A percentile compares a stretch with the other conserved stretches of the same genome.
Evolutionary conservation across 2,329 filamentous ascomycete genomes (phyloP).

Genomic region (Fusarium pseudocircinatum): DNA sequence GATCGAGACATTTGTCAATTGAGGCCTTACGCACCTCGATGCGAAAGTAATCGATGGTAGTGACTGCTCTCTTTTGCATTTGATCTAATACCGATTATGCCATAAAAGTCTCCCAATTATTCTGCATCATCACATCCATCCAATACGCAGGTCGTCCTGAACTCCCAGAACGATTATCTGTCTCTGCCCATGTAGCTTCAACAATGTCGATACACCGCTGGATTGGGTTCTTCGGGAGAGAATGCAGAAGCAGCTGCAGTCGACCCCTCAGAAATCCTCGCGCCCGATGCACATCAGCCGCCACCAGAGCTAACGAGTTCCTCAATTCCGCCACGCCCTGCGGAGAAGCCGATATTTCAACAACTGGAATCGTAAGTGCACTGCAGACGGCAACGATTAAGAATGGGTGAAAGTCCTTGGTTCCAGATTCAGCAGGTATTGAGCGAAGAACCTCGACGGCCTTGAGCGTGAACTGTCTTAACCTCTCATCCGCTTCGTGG

Average conservation of each 20-base stretch:
- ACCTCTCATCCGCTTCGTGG: background rate
- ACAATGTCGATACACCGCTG: background rate
- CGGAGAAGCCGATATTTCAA: accelerated
- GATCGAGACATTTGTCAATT: accelerated
- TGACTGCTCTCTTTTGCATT: too few relatives aligned
- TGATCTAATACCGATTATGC: background rate
- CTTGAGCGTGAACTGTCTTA: background rate
- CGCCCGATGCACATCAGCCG: background rate
- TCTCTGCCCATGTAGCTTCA: background rate
- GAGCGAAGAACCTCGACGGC: background rate
- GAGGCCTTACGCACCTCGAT: too few relatives aligned
- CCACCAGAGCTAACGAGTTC: background rate
- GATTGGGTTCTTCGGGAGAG: background rate
- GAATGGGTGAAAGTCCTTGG: background rate
- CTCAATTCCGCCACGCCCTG: accelerated
- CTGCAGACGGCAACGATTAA: background rate
- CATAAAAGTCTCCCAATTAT: background rate
- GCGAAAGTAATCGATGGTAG: too few relatives aligned
- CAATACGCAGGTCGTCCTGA: background rate
- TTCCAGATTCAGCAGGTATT: background rate
- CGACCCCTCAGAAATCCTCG: background rate
- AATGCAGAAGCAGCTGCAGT: background rate
- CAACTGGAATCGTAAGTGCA: background rate
- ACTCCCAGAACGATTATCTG: background rate
- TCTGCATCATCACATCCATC: background rate